phyloP scores from a whole-genome alignment of 2,329 filamentous ascomycete species.

The Aspergillus texensis region DNA sequence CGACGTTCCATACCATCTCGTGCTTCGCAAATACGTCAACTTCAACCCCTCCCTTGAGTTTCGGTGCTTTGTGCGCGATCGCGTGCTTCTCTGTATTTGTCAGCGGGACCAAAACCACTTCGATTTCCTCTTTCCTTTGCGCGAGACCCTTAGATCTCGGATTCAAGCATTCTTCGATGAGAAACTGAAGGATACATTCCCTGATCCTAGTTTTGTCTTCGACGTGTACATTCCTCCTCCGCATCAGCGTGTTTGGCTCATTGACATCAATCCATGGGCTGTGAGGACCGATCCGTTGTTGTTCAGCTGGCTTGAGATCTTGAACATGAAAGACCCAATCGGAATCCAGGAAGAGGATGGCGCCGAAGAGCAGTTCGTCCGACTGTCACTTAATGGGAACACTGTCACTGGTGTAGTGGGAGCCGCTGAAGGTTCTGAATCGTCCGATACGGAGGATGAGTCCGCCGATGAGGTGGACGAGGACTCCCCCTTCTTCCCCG shows the following conservation, averaged over 20 bases:
- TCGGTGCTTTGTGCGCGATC: constrained; percentile 86
- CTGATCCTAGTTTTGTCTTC: constrained; percentile 81
- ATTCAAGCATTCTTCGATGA: constrained; percentile 78
- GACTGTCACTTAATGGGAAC: constrained; percentile 35
- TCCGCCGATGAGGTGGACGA: constrained; percentile 54
- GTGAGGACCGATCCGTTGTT: constrained; percentile 83
- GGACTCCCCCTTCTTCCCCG: constrained; percentile 62
- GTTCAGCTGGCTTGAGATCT: constrained; percentile 86
- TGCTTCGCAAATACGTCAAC: constrained; percentile 84
- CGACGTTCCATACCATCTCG: constrained; percentile 73
- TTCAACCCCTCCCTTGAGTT: constrained; percentile 93
- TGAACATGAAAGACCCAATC: constrained; percentile 63
- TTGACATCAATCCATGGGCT: constrained; percentile 97
- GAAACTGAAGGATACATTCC: constrained; percentile 74
- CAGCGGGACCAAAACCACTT: constrained; percentile 92
- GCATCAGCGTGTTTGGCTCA: constrained; percentile 76
- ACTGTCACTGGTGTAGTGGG: constrained; percentile 16
- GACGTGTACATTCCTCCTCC: constrained; percentile 86
- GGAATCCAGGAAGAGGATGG: constrained; percentile 36
- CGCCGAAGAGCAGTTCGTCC: constrained; percentile 36
- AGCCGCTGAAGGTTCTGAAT: constrained; percentile 28
- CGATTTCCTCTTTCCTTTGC: constrained; percentile 73
- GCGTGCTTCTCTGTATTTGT: constrained; percentile 77
- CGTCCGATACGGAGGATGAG: constrained; percentile 37
- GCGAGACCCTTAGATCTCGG: constrained; percentile 65